Conservation (phyloP, 305 asterid genomes). For the Solanum hybrid region DNA sequence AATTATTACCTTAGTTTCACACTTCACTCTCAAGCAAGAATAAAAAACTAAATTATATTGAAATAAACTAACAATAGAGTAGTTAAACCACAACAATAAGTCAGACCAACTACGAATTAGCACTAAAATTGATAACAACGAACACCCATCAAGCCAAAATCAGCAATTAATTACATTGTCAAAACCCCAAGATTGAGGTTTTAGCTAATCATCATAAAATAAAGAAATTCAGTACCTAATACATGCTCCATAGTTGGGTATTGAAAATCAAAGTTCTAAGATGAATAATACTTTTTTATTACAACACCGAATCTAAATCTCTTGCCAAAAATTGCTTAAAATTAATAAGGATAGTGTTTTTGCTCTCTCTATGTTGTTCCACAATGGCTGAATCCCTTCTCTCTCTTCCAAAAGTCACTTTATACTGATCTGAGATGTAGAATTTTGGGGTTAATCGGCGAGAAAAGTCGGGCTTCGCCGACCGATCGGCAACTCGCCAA, state of each 20-base stretch:
- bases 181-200: background rate
- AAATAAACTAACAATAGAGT: background rate
- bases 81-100: background rate
- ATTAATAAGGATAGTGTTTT: background rate
- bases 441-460: background rate
- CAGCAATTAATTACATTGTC: background rate
- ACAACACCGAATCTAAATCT: background rate
- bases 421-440: background rate
- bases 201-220: background rate
- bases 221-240: background rate
- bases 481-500: background rate
- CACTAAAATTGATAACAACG: background rate
- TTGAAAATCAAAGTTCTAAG: background rate
- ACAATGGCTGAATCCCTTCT: background rate
- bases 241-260: background rate
- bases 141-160: background rate
- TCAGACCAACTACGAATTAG: background rate
- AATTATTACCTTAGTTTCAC: background rate
- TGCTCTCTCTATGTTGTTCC: background rate
- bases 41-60: background rate
- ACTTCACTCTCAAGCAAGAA: background rate
- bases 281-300: background rate
- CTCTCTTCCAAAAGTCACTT: background rate
- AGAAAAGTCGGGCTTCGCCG: background rate
- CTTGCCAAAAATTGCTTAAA: background rate